phyloP scores from a whole-genome alignment of 176 grass and related monocot species.

The Canna indica region DNA sequence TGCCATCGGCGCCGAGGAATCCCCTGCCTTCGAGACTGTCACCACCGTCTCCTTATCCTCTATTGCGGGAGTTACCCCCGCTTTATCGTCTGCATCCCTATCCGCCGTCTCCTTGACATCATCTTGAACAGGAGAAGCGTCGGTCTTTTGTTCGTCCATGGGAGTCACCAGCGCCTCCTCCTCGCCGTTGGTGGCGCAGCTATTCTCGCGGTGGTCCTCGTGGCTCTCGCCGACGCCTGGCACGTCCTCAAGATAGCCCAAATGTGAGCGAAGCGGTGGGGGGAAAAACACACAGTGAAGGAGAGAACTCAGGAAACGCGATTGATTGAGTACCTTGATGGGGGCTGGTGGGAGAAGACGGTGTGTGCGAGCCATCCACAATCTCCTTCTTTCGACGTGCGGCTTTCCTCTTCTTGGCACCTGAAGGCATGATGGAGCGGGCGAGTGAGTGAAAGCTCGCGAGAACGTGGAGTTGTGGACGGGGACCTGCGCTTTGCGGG shows the following conservation, averaged over 20 bases:
- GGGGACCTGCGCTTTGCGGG: background rate
- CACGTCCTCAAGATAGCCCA: background rate
- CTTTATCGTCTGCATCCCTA: background rate
- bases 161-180: background rate
- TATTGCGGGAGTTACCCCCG: too few relatives aligned
- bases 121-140: too few relatives aligned
- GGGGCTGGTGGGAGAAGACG: background rate
- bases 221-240: too few relatives aligned
- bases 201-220: background rate
- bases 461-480: background rate
- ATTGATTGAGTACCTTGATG: background rate
- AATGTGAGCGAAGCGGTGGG: too few relatives aligned
- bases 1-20: too few relatives aligned
- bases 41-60: too few relatives aligned
- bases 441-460: background rate
- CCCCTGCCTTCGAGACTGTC: too few relatives aligned
- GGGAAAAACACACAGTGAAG: too few relatives aligned
- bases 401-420: conserved; percentile 11
- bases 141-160: background rate
- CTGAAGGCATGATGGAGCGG: background rate
- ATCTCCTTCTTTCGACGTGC: conserved; percentile 6
- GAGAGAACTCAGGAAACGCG: too few relatives aligned
- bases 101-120: background rate
- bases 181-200: conserved; percentile 1
- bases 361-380: background rate